These are phyloP conservation scores for Acarospora socialis DNA, from an alignment of 2,329 filamentous ascomycete species.

Conservation along the genomic window DNA sequence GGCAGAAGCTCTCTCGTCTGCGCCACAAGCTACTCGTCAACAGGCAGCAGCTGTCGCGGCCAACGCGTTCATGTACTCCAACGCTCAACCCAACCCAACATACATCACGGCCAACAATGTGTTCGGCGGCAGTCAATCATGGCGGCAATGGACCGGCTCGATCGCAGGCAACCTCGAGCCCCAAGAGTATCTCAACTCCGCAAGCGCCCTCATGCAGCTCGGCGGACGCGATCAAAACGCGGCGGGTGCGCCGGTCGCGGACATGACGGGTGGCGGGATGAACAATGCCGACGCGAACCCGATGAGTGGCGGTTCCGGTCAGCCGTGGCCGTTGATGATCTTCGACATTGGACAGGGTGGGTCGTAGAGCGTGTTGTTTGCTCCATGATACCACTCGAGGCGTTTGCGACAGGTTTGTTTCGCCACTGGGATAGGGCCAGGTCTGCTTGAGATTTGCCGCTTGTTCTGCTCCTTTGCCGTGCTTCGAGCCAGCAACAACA, in stretches of 20 bases:
- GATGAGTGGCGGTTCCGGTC: not conserved
- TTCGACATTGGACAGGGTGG: slow-evolving; percentile 2
- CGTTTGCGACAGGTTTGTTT: too few species aligned
- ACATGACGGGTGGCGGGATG: not conserved
- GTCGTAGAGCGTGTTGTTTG: too few species aligned
- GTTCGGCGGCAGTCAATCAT: slow-evolving; percentile 3
- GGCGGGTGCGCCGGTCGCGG: not conserved
- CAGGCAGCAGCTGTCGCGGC: slow-evolving; percentile 8
- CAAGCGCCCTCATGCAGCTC: slow-evolving; percentile 13
- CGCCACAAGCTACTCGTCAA: slow-evolving; percentile 3
- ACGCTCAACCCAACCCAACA: slow-evolving; percentile 4
- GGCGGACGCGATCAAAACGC: slow-evolving; percentile 8
- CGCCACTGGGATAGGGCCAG: too few species aligned
- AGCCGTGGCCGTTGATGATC: slow-evolving; percentile 5
- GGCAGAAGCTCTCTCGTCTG: not conserved
- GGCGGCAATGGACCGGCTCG: slow-evolving; percentile 13
- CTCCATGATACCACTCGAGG: too few species aligned
- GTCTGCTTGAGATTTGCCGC: too few species aligned
- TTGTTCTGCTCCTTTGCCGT: too few species aligned
- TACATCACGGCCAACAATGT: too few species aligned
- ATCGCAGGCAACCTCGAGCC: slow-evolving; percentile 10
- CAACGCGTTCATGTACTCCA: slow-evolving; percentile 7
- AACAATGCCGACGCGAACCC: not conserved
- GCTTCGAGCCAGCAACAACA: too few species aligned
- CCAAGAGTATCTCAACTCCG: slow-evolving; percentile 12